phyloP scores from a whole-genome alignment of 1,284 basidiomycete genomes.

The Schizophyllum commune region DNA sequence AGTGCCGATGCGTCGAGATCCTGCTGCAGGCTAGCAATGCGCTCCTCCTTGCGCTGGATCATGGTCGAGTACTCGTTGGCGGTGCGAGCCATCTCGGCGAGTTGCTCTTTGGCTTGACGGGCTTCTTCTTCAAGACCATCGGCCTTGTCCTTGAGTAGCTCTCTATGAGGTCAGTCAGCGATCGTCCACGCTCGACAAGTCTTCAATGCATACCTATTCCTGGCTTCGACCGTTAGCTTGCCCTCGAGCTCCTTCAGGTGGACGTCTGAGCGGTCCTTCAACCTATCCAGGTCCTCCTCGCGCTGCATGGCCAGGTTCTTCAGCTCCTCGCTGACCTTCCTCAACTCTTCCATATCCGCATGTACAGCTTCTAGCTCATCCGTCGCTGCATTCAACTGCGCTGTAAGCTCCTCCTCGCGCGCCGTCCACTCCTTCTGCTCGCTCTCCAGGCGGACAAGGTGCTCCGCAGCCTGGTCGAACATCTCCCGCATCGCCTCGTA shows the following conservation, averaged over 20 bases:
- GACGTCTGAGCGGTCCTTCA: slow-evolving; percentile 72
- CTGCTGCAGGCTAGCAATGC: slow-evolving; percentile 50
- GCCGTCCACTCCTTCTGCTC: slow-evolving; percentile 65
- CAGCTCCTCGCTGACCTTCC: slow-evolving; percentile 65
- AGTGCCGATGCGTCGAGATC: slow-evolving; percentile 36
- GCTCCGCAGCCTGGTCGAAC: slow-evolving; percentile 79
- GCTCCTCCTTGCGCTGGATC: slow-evolving; percentile 75
- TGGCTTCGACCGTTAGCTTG: slow-evolving; percentile 61
- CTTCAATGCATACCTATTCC: slow-evolving; percentile 49
- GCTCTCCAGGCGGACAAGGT: slow-evolving; percentile 72
- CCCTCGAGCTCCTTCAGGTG: slow-evolving; percentile 66
- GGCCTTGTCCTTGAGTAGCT: slow-evolving; percentile 50
- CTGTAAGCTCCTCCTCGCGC: slow-evolving; percentile 52
- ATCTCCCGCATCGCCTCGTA: slow-evolving; percentile 62
- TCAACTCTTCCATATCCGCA: slow-evolving; percentile 52
- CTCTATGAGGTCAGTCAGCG: slow-evolving; percentile 33
- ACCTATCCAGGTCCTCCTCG: slow-evolving; percentile 73
- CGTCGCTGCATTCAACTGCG: slow-evolving; percentile 51
- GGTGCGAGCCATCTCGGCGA: slow-evolving; percentile 71
- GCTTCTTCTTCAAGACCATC: slow-evolving; percentile 59
- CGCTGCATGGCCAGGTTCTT: slow-evolving; percentile 64
- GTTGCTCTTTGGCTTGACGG: slow-evolving; percentile 70
- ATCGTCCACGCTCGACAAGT: slow-evolving; percentile 1
- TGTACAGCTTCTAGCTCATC: slow-evolving; percentile 51
- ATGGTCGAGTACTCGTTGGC: slow-evolving; percentile 74